Evolutionary conservation across 2,329 filamentous ascomycete species (phyloP), one percentile per base, ranked within the genome.

Genomic region (Sclerotinia nivalis): DNA sequence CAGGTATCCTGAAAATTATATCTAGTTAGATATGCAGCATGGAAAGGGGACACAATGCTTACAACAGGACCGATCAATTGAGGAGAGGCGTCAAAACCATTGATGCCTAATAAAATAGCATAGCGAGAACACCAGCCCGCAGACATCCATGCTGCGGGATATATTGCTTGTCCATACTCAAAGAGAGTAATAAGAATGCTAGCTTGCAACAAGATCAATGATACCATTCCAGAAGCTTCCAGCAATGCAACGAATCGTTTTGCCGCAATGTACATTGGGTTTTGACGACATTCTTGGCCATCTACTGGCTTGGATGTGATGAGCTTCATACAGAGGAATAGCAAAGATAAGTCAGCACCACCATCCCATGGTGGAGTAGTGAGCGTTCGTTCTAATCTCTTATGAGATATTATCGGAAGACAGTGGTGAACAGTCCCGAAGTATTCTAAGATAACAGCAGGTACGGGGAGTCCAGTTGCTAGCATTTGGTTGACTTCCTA

Each of bases 281-380:
- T 80, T 47, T 81, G 79, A n/a, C 76, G 73, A 55, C 75, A 72
- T 43, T 78, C 75, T 15, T 80, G 74, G n/a, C 78, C 80, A 61
- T 80, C 78, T 28, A 76, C 74, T 5, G 81, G 78, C 47, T 76
- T 76, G 34, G 78, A 80, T 28, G 76, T 80, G 34, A 82, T 77
- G 20, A 85, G 79, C 74, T 83, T 83, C 82, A 85, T 85, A n/a
- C 80, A 80, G 43, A 85, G 75, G 70, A 84, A 83, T 20, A 85
- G 77, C 49, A 84, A 76, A 50, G 82, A 82, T 28, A 84, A 76
- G 72, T 85, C 83, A 2, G 82, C 79, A 22, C 82, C 82, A 56
- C 79, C 80, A 70, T 84, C 82, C 76, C 81, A 81, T 6, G 81
- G 69, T 15, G 81, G 79, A 66, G 82, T 81, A 12, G 78, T 76